Percentiles rank a stretch among this genome's conserved stretches.
These are phyloP conservation scores for Chalaropsis thielavioides DNA, from an alignment of 2,329 filamentous ascomycete genomes.

Conservation along the genomic window DNA sequence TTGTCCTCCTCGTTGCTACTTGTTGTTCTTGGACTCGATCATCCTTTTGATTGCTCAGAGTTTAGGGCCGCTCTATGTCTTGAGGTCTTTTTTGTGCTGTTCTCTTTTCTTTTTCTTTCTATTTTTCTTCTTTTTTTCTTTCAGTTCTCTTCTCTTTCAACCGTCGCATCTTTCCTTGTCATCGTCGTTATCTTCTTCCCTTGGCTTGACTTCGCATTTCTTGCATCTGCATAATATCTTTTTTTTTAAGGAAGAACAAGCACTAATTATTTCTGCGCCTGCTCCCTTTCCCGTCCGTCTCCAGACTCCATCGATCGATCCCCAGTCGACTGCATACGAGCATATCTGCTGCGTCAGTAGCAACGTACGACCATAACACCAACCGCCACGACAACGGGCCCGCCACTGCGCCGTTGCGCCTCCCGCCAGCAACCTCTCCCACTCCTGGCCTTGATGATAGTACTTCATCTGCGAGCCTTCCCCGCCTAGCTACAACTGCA, in stretches of 20 bases:
- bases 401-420: constrained; percentile 12
- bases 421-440: neutral
- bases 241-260: neutral
- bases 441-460: constrained; percentile 2
- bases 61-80: neutral
- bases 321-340: constrained; percentile 16
- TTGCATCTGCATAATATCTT: neutral
- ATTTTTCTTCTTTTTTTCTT: neutral
- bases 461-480: neutral
- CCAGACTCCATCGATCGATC: constrained; percentile 10
- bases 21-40: neutral
- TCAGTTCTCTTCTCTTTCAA: neutral
- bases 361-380: neutral
- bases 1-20: neutral
- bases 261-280: neutral
- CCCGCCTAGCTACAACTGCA: neutral
- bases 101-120: neutral
- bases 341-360: constrained; percentile 8
- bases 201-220: neutral
- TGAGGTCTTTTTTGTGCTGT: neutral
- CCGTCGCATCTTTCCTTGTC: neutral
- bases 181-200: neutral
- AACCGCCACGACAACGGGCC: constrained; percentile 13
- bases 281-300: neutral
- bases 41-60: neutral